Percentiles rank a stretch among this genome's conserved stretches.
These are phyloP conservation scores for Deinandra increscens DNA, from an alignment of 129 eudicot species.

Conservation along the genomic window DNA sequence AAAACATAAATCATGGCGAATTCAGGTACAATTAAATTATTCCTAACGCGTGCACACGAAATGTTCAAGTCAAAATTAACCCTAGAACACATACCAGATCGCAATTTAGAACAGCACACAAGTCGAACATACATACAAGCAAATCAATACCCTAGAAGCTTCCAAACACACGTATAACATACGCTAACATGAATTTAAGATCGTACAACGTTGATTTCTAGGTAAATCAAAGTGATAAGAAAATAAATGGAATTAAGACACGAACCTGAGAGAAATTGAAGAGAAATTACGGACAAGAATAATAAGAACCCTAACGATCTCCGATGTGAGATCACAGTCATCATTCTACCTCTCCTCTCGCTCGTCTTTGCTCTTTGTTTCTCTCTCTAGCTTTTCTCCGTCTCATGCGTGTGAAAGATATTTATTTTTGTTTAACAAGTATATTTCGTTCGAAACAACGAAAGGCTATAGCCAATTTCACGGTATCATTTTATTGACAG, in stretches of 20 bases:
- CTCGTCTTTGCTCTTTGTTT: not conserved
- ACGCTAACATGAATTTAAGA: not conserved
- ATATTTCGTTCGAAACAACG: no score
- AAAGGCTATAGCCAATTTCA: no score
- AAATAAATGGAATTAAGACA: slow-evolving; percentile 17
- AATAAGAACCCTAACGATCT: slow-evolving; percentile 39
- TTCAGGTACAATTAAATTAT: not conserved
- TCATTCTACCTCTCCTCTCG: slow-evolving; percentile 29
- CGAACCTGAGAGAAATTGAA: slow-evolving; percentile 54
- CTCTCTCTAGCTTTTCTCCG: slow-evolving; percentile 30
- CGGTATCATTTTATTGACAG: no score
- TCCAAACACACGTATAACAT: not conserved
- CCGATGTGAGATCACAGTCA: slow-evolving; percentile 56
- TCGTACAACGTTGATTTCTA: not conserved
- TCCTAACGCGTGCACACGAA: not conserved
- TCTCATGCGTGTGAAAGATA: slow-evolving; percentile 21
- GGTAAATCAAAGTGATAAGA: not conserved
- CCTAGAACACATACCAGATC: slow-evolving; percentile 20
- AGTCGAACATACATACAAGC: not conserved
- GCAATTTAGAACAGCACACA: slow-evolving; percentile 18
- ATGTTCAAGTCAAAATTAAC: slow-evolving; percentile 5
- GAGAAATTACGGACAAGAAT: slow-evolving; percentile 41
- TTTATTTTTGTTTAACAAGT: no score
- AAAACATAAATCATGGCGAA: not conserved
- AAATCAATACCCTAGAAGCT: slow-evolving; percentile 3